Percentiles rank a stretch among this genome's conserved stretches.
phyloP scores from a whole-genome alignment of 768 basidiomycete genomes.

The Trichaptum fuscoviolaceum region DNA sequence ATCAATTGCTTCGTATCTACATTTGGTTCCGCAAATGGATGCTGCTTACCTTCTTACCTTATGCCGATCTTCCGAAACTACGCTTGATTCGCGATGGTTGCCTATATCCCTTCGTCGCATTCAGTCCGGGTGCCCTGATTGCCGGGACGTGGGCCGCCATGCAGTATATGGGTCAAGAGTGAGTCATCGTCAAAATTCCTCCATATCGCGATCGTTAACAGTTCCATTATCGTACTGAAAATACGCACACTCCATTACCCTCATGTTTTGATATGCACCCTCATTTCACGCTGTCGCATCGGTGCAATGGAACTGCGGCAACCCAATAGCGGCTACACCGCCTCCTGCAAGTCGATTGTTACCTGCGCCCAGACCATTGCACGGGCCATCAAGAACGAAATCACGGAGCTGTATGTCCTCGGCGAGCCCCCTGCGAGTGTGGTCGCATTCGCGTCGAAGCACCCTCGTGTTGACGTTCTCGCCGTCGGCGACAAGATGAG shows the following conservation, averaged over 20 bases:
- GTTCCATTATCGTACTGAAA: background rate
- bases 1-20: background rate
- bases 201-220: background rate
- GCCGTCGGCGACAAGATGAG: constrained; percentile 90
- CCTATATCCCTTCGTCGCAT: background rate
- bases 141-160: constrained; percentile 97
- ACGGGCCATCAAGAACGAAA: constrained; percentile 53
- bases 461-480: constrained; percentile 60
- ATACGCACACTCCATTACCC: background rate
- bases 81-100: background rate
- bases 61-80: background rate
- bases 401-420: constrained; percentile 83
- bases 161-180: constrained; percentile 89
- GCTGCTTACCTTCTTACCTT: background rate
- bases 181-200: constrained; percentile 23
- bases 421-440: constrained; percentile 89
- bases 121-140: constrained; percentile 84
- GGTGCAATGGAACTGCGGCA: background rate
- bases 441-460: constrained; percentile 76
- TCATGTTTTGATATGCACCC: background rate
- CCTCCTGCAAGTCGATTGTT: constrained; percentile 82
- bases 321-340: constrained; percentile 68
- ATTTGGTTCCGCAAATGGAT: background rate
- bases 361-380: constrained; percentile 66
- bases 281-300: background rate